These are phyloP conservation scores for Aspergillus jensenii DNA, from an alignment of 2,329 filamentous ascomycete genomes.

Conservation along the genomic window DNA sequence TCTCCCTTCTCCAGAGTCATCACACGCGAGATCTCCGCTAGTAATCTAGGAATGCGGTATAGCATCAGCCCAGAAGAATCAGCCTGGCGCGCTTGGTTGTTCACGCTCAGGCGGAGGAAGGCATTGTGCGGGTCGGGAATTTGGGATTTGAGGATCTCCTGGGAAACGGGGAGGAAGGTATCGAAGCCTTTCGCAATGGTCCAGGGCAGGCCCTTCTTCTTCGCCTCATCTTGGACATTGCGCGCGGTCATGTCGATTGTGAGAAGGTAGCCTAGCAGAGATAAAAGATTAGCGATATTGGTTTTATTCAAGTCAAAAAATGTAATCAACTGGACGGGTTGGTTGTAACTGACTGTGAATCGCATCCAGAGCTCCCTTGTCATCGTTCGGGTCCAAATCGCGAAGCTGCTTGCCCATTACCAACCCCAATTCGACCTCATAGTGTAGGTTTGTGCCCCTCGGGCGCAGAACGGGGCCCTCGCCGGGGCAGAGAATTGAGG, in stretches of 20 bases:
- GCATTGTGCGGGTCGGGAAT: conserved; percentile 87
- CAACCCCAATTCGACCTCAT: conserved; percentile 90
- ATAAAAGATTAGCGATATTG: not conserved
- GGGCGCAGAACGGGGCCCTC: conserved; percentile 80
- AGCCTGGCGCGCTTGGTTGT: conserved; percentile 72
- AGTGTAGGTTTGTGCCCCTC: conserved; percentile 81
- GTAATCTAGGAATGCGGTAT: conserved; percentile 80
- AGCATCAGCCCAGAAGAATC: conserved; percentile 95
- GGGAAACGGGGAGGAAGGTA: conserved; percentile 87
- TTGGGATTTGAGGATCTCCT: conserved; percentile 73
- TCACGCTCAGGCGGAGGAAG: conserved; percentile 82
- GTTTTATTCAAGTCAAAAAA: not conserved
- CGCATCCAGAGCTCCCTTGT: conserved; percentile 72
- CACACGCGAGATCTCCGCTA: conserved; percentile 89
- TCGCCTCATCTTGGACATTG: conserved; percentile 93
- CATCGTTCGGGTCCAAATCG: conserved; percentile 73
- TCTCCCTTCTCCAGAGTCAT: conserved; percentile 94
- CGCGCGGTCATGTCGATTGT: conserved; percentile 97
- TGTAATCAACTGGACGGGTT: not conserved
- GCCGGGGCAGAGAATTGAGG: conserved; percentile 76
- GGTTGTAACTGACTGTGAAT: conserved; percentile 63
- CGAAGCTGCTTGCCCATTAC: conserved; percentile 79
- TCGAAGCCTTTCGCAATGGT: conserved; percentile 96
- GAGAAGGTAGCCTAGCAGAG: conserved; percentile 70
- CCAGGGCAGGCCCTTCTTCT: conserved; percentile 96